These are phyloP conservation scores for Fusarium tricinctum DNA, from an alignment of 2,329 filamentous ascomycete genomes.

Conservation along the genomic window DNA sequence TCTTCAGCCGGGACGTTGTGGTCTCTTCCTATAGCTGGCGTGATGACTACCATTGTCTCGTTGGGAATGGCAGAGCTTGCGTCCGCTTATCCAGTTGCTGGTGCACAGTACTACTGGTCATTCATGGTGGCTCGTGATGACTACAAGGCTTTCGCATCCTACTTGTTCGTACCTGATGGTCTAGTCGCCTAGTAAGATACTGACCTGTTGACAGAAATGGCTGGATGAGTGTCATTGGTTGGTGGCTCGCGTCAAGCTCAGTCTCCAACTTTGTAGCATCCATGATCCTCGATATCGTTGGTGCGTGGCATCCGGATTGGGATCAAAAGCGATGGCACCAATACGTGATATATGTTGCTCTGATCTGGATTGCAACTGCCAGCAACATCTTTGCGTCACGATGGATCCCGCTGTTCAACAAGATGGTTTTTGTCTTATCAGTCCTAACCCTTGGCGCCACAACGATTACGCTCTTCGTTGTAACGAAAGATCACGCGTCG, in stretches of 20 bases:
- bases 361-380: constrained; percentile 69
- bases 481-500: constrained; percentile 18
- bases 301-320: constrained; percentile 62
- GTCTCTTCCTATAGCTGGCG: constrained; percentile 47
- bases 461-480: constrained; percentile 26
- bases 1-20: constrained; percentile 48
- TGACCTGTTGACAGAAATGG: constrained; percentile 15
- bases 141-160: constrained; percentile 47
- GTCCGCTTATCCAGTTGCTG: constrained; percentile 48
- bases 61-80: constrained; percentile 49
- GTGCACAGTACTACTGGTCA: constrained; percentile 50
- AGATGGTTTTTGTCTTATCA: constrained; percentile 28
- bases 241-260: constrained; percentile 43
- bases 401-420: constrained; percentile 40
- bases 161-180: constrained; percentile 17
- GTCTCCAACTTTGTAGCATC: constrained; percentile 44
- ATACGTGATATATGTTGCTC: constrained; percentile 76
- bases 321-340: constrained; percentile 72
- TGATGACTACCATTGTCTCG: constrained; percentile 49
- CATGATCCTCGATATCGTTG: constrained; percentile 40
- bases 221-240: constrained; percentile 41
- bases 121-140: constrained; percentile 44
- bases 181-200: rapidly evolving
- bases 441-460: constrained; percentile 28
- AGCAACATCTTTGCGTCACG: constrained; percentile 70